phyloP scores from a whole-genome alignment of 306 rosid genomes.

The Parietaria judaica region DNA sequence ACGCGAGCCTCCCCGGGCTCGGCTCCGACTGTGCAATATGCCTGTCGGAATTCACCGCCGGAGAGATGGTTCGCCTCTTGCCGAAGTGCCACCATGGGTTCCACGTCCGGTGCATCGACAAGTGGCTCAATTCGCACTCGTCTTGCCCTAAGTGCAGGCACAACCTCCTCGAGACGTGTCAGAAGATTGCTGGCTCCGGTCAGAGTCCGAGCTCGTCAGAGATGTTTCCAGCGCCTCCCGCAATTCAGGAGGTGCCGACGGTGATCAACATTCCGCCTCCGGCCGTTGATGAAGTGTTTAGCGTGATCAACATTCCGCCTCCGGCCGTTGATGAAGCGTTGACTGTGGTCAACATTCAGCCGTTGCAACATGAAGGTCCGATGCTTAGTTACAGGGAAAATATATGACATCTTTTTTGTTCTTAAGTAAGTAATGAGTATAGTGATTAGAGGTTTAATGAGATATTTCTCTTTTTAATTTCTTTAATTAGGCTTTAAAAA shows the following conservation, averaged over 20 bases:
- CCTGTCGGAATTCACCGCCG: constrained; percentile 49
- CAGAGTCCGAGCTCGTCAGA: constrained; percentile 27
- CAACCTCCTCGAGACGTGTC: constrained; percentile 63
- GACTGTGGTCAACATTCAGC: constrained; percentile 1
- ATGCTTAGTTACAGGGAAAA: constrained; percentile 45
- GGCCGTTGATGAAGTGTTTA: constrained; percentile 21
- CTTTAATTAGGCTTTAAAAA: no score
- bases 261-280: not conserved
- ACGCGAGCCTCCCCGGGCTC: constrained; percentile 40
- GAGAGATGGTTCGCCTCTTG: constrained; percentile 59
- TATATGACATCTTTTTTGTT: constrained; percentile 5
- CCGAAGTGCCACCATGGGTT: constrained; percentile 87
- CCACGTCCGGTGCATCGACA: constrained; percentile 78
- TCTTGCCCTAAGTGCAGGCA: constrained; percentile 94
- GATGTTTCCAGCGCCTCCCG: not conserved
- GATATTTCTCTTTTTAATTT: no score
- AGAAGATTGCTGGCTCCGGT: constrained; percentile 52
- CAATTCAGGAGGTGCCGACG: constrained; percentile 22
- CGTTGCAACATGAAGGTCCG: constrained; percentile 56
- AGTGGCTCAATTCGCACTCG: constrained; percentile 77
- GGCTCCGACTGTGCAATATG: constrained; percentile 77
- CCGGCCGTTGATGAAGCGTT: constrained; percentile 22
- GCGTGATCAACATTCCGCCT: not conserved
- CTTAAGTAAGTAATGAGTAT: not conserved
- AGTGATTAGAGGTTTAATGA: not conserved